phyloP scores from a whole-genome alignment of 2,329 filamentous ascomycete species.

The Colletotrichum sansevieriae region DNA sequence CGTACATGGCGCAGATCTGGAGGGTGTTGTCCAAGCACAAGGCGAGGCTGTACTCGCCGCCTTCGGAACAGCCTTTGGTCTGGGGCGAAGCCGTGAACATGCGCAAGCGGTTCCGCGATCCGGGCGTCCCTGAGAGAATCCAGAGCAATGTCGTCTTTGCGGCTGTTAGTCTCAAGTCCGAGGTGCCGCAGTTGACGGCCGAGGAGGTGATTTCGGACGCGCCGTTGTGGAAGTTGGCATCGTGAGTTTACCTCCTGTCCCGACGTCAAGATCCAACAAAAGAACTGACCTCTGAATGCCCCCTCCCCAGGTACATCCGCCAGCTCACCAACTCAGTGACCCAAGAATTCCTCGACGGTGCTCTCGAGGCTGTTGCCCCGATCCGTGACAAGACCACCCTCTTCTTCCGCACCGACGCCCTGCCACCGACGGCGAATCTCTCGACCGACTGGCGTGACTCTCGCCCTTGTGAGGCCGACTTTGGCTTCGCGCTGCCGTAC shows the following conservation, averaged over 20 bases:
- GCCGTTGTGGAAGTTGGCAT: conserved; percentile 52
- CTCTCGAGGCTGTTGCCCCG: conserved; percentile 49
- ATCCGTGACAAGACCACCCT: conserved; percentile 54
- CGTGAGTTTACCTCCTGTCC: conserved; percentile 43
- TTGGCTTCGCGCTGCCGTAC: conserved; percentile 52
- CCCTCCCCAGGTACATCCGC: conserved; percentile 18
- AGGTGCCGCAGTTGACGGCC: conserved; percentile 48
- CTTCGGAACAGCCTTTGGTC: conserved; percentile 46
- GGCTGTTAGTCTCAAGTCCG: conserved; percentile 45
- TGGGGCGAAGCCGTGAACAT: conserved; percentile 57
- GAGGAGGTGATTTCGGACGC: conserved; percentile 50
- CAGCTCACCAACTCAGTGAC: conserved; percentile 52
- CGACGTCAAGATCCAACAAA: neutral
- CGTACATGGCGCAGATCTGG: conserved; percentile 57
- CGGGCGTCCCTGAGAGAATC: conserved; percentile 49
- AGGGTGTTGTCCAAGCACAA: conserved; percentile 53
- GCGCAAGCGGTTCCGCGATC: conserved; percentile 52
- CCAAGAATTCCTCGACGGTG: conserved; percentile 47
- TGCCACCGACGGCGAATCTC: conserved; percentile 52
- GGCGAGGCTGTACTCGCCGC: conserved; percentile 50
- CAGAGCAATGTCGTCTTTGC: conserved; percentile 53
- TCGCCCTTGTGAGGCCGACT: conserved; percentile 47
- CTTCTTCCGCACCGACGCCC: conserved; percentile 50
- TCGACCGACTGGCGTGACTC: conserved; percentile 53
- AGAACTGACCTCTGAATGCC: conserved; percentile 24